phyloP scores from a whole-genome alignment of 2,329 filamentous ascomycete genomes.

The Hysterium pulicare region DNA sequence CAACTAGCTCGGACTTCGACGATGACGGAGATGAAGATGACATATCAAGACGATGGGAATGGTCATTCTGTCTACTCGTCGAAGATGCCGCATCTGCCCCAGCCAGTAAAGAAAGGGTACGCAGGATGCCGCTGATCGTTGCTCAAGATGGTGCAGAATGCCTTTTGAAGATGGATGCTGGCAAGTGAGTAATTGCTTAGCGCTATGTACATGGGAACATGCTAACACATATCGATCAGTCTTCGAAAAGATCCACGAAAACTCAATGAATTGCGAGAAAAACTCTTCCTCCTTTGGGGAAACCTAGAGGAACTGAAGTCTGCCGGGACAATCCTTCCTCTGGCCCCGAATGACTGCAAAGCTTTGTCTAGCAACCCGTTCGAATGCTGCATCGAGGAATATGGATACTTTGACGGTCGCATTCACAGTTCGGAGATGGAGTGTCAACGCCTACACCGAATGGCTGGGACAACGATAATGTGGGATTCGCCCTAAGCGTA shows the following conservation, averaged over 20 bases:
- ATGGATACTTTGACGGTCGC: conserved; percentile 18
- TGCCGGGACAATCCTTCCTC: conserved; percentile 18
- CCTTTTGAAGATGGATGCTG: conserved; percentile 55
- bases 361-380: conserved; percentile 41
- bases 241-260: conserved; percentile 52
- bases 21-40: conserved; percentile 9
- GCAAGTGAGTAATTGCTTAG: conserved; percentile 44
- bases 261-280: conserved; percentile 60
- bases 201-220: conserved; percentile 3
- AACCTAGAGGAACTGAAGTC: conserved; percentile 70
- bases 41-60: conserved; percentile 61
- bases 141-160: conserved; percentile 56
- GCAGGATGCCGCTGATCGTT: conserved; percentile 64
- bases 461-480: conserved; percentile 63
- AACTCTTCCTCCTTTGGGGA: conserved; percentile 79
- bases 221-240: conserved; percentile 36
- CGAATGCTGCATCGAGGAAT: conserved; percentile 45
- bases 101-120: conserved; percentile 21
- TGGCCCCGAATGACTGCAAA: conserved; percentile 20
- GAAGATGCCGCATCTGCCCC: conserved; percentile 58
- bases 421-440: conserved; percentile 43
- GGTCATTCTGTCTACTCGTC: conserved; percentile 76
- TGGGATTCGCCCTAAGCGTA: too few species aligned
- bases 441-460: conserved; percentile 51
- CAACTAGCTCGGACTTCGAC: conserved; percentile 9